Base-by-base conservation (phyloP, 176 grass and related monocot species). In the Pontederia paniculata region DNA sequence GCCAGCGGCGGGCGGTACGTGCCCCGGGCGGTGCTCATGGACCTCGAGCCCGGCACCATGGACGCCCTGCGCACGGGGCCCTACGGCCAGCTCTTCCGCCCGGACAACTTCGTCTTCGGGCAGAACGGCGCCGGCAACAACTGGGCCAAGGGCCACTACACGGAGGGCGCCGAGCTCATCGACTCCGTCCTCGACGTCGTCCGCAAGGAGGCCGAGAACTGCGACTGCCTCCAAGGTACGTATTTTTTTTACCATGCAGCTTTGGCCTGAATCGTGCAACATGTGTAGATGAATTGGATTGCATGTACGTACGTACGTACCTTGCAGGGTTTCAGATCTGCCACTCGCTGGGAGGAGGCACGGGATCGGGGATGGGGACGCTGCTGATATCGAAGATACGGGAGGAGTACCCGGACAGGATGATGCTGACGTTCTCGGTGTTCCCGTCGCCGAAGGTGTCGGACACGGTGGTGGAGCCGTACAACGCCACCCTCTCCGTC, bases 21-120 rank as follows among this genome's bases (percentile, higher is more conserved):
- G 46, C 89, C 89, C 0, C 74, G 89, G 64, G 77, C 89, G 2
- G 89, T 94, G 68, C 84, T 88, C 54, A 77, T 94, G 80, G 84
- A 94, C 69, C 89, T 94, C 0, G 89, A 94, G 67, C 89, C 84
- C 1, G 89, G 89, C 67, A 64, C 61, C 45, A 64, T 64, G 61
- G 61, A 64, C 45, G 61, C 61, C 10, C 61, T 64, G 19, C 61
- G 61, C 61, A 64, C 61, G 45, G 61, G 61, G 19, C 21, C 45
- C 21, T 64, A 64, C 44, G 61, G 61, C 17, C 17, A 50, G 61
- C 44, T 64, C 61, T 64, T 64, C 61, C 61, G 61, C 21, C 61
- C 61, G 4, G 61, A 64, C 45, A 64, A 64, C 61, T 64, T 64
- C 61, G 61, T 64, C 61, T 64, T 64, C 61, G 61, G 61, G 44